Conservation (phyloP, 176 grass and related monocot genomes). For the Juncus inflexus region DNA sequence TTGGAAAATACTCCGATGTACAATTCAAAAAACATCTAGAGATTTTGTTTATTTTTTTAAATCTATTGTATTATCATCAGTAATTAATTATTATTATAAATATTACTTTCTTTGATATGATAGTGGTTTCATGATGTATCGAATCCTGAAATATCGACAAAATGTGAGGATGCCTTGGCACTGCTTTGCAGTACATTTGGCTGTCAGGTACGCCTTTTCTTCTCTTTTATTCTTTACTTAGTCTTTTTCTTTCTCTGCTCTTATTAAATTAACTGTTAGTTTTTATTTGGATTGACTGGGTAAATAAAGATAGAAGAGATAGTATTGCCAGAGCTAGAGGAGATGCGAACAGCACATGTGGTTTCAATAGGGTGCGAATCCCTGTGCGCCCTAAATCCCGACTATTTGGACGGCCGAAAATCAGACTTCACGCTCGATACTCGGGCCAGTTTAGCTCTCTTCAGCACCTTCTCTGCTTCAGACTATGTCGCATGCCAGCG, state of each 20-base stretch:
- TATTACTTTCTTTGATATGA: conserved; percentile 27
- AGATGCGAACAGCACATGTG: conserved; percentile 87
- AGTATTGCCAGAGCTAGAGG: conserved; percentile 92
- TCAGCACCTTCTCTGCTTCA: conserved; percentile 68
- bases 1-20: conserved; percentile 97
- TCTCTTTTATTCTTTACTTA: conserved; percentile 2
- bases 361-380: conserved; percentile 93
- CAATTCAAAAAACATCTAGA: background rate
- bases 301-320: conserved; percentile 84
- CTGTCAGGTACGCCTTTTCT: conserved; percentile 46
- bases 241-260: conserved; percentile 3
- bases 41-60: background rate
- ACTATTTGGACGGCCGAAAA: conserved; percentile 61
- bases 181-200: conserved; percentile 57
- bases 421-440: conserved; percentile 75
- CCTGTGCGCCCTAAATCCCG: conserved; percentile 60
- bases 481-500: conserved; percentile 90
- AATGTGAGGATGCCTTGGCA: conserved; percentile 85
- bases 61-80: conserved; percentile 3
- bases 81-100: conserved; percentile 7
- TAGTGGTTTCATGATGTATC: conserved; percentile 99
- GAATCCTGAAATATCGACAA: conserved; percentile 61
- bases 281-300: background rate
- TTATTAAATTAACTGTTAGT: background rate
- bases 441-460: conserved; percentile 81